A percentile compares a stretch with the other conserved stretches of the same genome.
phyloP scores from a whole-genome alignment of 768 basidiomycete genomes.

The Porpolomopsis calyptriformis region DNA sequence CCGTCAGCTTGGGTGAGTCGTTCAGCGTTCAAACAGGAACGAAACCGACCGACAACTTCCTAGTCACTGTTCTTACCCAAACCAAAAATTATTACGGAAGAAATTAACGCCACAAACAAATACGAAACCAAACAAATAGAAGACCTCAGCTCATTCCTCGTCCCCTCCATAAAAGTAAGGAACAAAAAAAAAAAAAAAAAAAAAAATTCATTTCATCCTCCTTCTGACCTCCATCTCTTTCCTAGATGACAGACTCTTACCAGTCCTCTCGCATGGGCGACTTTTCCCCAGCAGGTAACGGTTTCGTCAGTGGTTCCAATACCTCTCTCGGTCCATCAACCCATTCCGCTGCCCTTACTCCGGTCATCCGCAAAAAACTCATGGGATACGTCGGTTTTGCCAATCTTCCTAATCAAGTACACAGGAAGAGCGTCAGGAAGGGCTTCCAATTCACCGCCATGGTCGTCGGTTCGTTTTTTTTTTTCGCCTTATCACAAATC shows the following conservation, averaged over 20 bases:
- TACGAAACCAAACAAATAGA: constrained; percentile 35
- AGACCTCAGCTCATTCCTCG: constrained; percentile 37
- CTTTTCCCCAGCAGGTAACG: constrained; percentile 40
- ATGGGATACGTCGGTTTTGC: constrained; percentile 96
- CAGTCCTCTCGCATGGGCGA: constrained; percentile 57
- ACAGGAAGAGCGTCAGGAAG: constrained; percentile 95
- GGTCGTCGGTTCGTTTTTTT: constrained; percentile 82
- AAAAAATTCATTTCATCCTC: constrained; percentile 19
- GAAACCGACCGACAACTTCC: constrained; percentile 6
- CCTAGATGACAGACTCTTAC: constrained; percentile 69
- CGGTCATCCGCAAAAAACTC: constrained; percentile 76
- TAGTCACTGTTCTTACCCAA: constrained; percentile 39
- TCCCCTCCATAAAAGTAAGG: constrained; percentile 40
- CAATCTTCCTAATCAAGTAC: constrained; percentile 98
- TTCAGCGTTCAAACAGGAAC: constrained; percentile 1
- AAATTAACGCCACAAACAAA: constrained; percentile 18
- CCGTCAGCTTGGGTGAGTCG: constrained; percentile 22
- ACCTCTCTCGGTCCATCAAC: constrained; percentile 41
- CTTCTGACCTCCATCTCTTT: constrained; percentile 14
- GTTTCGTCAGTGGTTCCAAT: constrained; percentile 50
- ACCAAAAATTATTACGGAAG: constrained; percentile 25
- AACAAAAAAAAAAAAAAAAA: too few relatives aligned
- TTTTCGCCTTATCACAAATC: constrained; percentile 12
- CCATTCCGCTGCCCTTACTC: constrained; percentile 26
- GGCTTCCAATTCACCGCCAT: constrained; percentile 98